Percentiles rank a stretch among this genome's conserved stretches.
phyloP scores from a whole-genome alignment of 371 early-diverging fungal species.

The Mortierella sp. region DNA sequence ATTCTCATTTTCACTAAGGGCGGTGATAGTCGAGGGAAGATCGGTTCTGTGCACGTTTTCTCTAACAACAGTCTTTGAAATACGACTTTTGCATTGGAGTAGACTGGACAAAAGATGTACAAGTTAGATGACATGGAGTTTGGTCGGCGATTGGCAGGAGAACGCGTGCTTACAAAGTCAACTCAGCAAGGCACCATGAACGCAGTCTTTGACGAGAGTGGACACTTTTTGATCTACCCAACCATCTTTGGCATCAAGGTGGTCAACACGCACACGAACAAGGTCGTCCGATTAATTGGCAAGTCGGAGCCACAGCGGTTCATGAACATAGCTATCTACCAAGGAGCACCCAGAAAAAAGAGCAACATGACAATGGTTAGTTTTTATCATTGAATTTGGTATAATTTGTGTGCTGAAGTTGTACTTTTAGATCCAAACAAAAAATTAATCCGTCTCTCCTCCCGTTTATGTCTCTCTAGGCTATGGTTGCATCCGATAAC shows the following conservation, averaged over 20 bases:
- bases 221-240: conserved; percentile 89
- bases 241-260: conserved; percentile 95
- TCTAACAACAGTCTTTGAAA: no score
- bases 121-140: conserved; percentile 97
- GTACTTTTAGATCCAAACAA: no score
- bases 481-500: conserved; percentile 92
- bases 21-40: no score
- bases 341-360: conserved; percentile 87
- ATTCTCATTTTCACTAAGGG: no score
- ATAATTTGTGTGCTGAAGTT: neutral
- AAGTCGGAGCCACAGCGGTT: conserved; percentile 93
- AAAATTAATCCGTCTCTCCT: no score
- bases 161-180: conserved; percentile 86
- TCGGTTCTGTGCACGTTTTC: no score
- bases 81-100: conserved; percentile 13
- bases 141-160: conserved; percentile 92
- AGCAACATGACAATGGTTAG: conserved; percentile 77
- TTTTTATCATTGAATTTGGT: neutral
- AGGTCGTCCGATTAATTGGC: conserved; percentile 87
- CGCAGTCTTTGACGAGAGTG: conserved; percentile 94
- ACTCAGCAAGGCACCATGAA: conserved; percentile 77
- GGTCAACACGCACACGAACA: conserved; percentile 86
- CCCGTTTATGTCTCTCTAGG: conserved; percentile 56
- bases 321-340: conserved; percentile 88
- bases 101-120: conserved; percentile 79